phyloP scores from a whole-genome alignment of 345 rosid species.

The Barbarea vulgaris region DNA sequence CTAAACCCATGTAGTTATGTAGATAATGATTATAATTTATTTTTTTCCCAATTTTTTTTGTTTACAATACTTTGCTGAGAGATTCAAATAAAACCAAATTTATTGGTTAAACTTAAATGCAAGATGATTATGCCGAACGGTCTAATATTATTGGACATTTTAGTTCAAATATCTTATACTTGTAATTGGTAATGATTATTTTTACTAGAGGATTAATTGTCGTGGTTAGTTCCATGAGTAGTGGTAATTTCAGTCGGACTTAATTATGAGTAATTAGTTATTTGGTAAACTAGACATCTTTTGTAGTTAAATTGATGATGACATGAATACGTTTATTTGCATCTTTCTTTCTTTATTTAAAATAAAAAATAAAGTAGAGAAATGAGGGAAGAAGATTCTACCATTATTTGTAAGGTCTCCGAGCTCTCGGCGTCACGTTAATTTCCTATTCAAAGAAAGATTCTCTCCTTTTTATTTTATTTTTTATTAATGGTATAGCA shows the following conservation, averaged over 20 bases:
- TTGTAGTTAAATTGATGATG: not conserved
- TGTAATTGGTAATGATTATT: not conserved
- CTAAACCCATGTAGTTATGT: not conserved
- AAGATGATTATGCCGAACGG: not conserved
- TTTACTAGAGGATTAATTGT: not conserved
- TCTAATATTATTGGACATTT: not conserved
- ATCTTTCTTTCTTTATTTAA: not conserved
- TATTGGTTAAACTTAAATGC: conserved; percentile 22
- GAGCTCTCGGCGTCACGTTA: conserved; percentile 40
- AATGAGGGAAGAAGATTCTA: conserved; percentile 31
- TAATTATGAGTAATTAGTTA: not conserved
- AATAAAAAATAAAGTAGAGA: conserved; percentile 17
- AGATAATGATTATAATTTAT: not conserved
- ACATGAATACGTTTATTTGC: not conserved
- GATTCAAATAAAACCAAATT: not conserved
- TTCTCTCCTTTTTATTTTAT: not conserved
- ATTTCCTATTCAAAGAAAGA: conserved; percentile 36
- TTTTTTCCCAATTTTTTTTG: not conserved
- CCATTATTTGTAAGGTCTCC: conserved; percentile 41
- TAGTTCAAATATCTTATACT: not conserved
- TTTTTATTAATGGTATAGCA: not conserved
- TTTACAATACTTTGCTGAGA: not conserved
- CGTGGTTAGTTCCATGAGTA: not conserved
- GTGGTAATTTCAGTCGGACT: not conserved
- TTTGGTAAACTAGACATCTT: not conserved